A percentile compares a stretch with the other conserved stretches of the same genome.
phyloP scores from a whole-genome alignment of 805 yeast genomes.

The Sugiyamaella americana region DNA sequence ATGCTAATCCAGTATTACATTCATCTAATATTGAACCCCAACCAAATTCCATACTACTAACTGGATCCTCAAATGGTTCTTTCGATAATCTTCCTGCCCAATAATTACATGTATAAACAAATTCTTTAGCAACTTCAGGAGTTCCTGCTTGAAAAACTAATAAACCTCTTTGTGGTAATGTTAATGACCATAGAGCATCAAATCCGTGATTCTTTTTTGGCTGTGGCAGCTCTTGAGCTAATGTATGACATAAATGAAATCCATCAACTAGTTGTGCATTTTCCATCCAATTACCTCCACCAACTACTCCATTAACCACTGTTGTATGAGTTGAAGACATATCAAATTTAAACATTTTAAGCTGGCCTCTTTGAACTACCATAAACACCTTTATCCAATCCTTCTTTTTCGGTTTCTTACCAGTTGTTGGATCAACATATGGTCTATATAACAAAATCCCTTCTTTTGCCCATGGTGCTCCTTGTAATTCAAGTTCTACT shows the following conservation, averaged over 20 bases:
- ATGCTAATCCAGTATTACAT: not conserved
- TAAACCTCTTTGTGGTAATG: slow-evolving; percentile 43
- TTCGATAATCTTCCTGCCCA: slow-evolving; percentile 87
- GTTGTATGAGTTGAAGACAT: slow-evolving; percentile 9
- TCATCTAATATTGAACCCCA: slow-evolving; percentile 41
- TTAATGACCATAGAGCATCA: slow-evolving; percentile 47
- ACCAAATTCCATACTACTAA: slow-evolving; percentile 73
- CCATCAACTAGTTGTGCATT: slow-evolving; percentile 53
- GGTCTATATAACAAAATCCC: slow-evolving; percentile 47
- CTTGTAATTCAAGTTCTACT: slow-evolving; percentile 55
- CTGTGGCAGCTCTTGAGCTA: slow-evolving; percentile 36
- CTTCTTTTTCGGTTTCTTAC: slow-evolving; percentile 25
- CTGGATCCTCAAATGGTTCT: slow-evolving; percentile 64
- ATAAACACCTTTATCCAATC: slow-evolving; percentile 50
- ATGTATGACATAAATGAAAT: slow-evolving; percentile 43
- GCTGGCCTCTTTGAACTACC: slow-evolving; percentile 64
- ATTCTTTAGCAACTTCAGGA: slow-evolving; percentile 59
- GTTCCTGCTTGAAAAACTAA: slow-evolving; percentile 64
- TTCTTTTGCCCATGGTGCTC: slow-evolving; percentile 76
- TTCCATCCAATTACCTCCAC: slow-evolving; percentile 67
- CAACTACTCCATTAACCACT: slow-evolving; percentile 30
- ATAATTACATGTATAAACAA: slow-evolving; percentile 72
- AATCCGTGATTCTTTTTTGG: slow-evolving; percentile 32
- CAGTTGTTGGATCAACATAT: slow-evolving; percentile 25
- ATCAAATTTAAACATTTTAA: slow-evolving; percentile 50